Percentiles rank a stretch among this genome's conserved stretches.
These are phyloP conservation scores for Candida dubliniensis DNA, from an alignment of 1,139 yeast genomes.

Conservation along the genomic window DNA sequence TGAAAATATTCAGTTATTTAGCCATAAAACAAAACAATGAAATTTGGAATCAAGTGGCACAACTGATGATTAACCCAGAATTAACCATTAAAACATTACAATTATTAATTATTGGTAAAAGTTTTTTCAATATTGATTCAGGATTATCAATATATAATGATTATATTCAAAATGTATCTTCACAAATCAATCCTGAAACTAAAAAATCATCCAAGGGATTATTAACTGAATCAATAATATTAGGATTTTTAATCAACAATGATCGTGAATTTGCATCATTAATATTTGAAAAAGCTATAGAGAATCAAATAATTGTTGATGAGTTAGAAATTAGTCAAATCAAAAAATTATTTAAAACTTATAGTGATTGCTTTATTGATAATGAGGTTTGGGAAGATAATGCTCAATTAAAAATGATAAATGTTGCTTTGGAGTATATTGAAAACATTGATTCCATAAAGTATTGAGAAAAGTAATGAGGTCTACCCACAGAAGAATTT, in stretches of 20 bases:
- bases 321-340: slow-evolving; percentile 45
- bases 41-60: slow-evolving; percentile 41
- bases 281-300: slow-evolving; percentile 56
- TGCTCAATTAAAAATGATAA: slow-evolving; percentile 10
- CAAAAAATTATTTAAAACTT: slow-evolving; percentile 50
- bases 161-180: slow-evolving; percentile 42
- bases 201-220: slow-evolving; percentile 46
- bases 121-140: slow-evolving; percentile 35
- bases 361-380: slow-evolving; percentile 53
- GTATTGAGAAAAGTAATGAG: not conserved
- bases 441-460: slow-evolving; percentile 7
- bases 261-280: slow-evolving; percentile 66
- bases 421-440: slow-evolving; percentile 10
- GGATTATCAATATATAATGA: slow-evolving; percentile 52
- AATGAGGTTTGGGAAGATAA: slow-evolving; percentile 27
- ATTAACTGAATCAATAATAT: slow-evolving; percentile 53
- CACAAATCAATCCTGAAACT: slow-evolving; percentile 31
- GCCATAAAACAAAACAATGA: slow-evolving; percentile 37
- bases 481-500: not conserved
- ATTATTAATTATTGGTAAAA: slow-evolving; percentile 45
- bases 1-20: slow-evolving; percentile 39
- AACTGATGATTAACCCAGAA: slow-evolving; percentile 37
- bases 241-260: slow-evolving; percentile 46
- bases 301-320: slow-evolving; percentile 40
- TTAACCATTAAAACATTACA: slow-evolving; percentile 44